Percentiles rank a stretch among this genome's conserved stretches.
Evolutionary conservation across 768 basidiomycete species (phyloP).

Genomic region (Daedaleopsis nitida): DNA sequence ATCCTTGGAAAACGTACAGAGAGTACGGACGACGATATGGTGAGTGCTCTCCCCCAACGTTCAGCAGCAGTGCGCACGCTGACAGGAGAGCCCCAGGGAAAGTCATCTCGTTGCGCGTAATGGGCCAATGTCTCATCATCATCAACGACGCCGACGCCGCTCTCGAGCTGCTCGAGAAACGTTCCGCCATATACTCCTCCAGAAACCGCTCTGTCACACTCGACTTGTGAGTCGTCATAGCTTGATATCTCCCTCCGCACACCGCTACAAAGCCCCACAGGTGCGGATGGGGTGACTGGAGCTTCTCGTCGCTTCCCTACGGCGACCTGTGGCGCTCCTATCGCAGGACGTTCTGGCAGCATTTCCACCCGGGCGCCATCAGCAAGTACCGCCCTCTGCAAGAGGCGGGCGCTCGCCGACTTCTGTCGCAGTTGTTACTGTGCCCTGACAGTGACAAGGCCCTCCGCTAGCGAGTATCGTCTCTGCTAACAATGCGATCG

Average conservation of each 20-base stretch:
- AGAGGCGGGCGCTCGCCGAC: too few species aligned
- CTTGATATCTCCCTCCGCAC: too few species aligned
- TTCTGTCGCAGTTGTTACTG: too few species aligned
- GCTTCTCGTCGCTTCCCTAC: background rate
- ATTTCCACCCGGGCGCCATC: background rate
- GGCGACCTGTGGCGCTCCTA: background rate
- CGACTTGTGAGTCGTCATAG: background rate
- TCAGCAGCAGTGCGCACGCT: too few species aligned
- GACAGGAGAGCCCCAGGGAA: too few species aligned
- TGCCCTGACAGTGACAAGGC: too few species aligned
- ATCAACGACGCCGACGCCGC: conserved; percentile 35
- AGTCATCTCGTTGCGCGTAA: background rate
- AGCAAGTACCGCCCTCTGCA: background rate
- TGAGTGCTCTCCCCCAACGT: background rate
- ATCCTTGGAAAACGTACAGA: background rate
- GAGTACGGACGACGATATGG: background rate
- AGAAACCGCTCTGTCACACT: background rate
- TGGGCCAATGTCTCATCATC: background rate
- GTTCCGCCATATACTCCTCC: conserved; percentile 45
- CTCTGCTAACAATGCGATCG: too few species aligned
- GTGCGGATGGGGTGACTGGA: background rate
- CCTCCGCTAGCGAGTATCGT: too few species aligned
- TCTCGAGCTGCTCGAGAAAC: conserved; percentile 46
- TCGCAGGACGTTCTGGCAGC: background rate
- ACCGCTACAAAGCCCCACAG: background rate